Conservation (phyloP, 192 early-diverging fungal genomes). For the Linnemannia zychae region DNA sequence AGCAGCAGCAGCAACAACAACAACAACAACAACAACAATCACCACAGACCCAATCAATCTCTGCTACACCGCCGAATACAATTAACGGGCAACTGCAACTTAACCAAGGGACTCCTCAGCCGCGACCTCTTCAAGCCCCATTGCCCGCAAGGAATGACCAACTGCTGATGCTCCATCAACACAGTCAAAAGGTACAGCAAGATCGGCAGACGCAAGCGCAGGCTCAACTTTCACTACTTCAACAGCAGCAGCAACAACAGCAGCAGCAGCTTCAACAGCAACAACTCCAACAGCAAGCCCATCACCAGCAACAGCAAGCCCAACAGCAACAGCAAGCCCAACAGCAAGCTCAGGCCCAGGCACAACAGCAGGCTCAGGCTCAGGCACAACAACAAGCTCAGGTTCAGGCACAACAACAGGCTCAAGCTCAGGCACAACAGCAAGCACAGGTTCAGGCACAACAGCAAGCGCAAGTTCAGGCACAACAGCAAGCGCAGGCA, state of each 20-base stretch:
- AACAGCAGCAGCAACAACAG: slow-evolving; percentile 40
- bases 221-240: slow-evolving; percentile 20
- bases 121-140: slow-evolving; percentile 10
- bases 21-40: slow-evolving; percentile 31
- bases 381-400: slow-evolving; percentile 34
- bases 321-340: slow-evolving; percentile 33
- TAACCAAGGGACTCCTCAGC: slow-evolving; percentile 6
- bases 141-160: slow-evolving; percentile 17
- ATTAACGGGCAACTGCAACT: slow-evolving; percentile 19
- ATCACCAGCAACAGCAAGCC: slow-evolving; percentile 15
- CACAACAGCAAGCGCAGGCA: slow-evolving; percentile 22
- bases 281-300: neutral
- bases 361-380: slow-evolving; percentile 45
- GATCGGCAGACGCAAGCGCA: slow-evolving; percentile 39
- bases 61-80: neutral
- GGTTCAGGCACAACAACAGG: slow-evolving; percentile 14
- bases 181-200: slow-evolving; percentile 30
- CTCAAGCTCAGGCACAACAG: slow-evolving; percentile 3
- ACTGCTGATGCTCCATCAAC: slow-evolving; percentile 31
- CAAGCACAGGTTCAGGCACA: slow-evolving; percentile 20
- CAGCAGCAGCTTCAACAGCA: slow-evolving; percentile 34
- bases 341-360: slow-evolving; percentile 29
- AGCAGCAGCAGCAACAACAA: slow-evolving; percentile 9
- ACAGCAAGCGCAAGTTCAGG: slow-evolving; percentile 24
- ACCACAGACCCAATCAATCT: slow-evolving; percentile 12